Base-by-base conservation (phyloP, 352 stramenopile species). In the Phytophthora parvispora region DNA sequence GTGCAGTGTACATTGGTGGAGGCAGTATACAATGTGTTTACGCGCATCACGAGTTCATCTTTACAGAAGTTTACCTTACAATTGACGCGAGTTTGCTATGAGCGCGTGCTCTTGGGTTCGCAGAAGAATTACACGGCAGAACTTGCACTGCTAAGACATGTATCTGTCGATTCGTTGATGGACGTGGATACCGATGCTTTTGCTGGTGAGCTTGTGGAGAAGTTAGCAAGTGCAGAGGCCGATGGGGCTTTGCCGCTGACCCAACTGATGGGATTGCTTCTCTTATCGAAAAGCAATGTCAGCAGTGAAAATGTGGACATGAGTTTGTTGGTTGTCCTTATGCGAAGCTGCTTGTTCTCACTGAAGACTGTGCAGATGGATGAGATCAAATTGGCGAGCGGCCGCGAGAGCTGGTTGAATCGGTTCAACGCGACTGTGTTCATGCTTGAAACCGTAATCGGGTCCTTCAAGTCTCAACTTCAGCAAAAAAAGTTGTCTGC, bases 201-300 rank as follows among this genome's bases (percentile, higher is more conserved):
- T 32, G 28, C 60, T 50, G 42, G 62, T 16, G 40, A 32, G n/a
- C 52, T 75, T 12, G 51, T 86, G 43, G 59, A 64, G 32, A 80
- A 72, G 28, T 50, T 90, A 5, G 59, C 43, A 8, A 74, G 58
- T 22, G 55, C 45, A 12, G 40, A 75, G 28, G 32, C 42, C 20
- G 53, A 77, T 22, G 77, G 75, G 8, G 49, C 20, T 16, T 45
- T 87, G 25, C 60, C 81, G 25, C 69, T 78, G n/a, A 43, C 45
- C 2, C 82, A 90, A 22, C 45, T 87, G 15, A 42, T 78, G 4
- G 72, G 69, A 16, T 29, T 87, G 6, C 59, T 90, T 25, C 43
- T 87, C n/a, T 22, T 83, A 40, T 67, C 75, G 55, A 77, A 69
- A 9, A 77, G 25, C 36, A 55, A 28, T 57, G 51, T 3, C 3